A percentile compares a stretch with the other conserved stretches of the same genome.
These are phyloP conservation scores for Dothiorella sarmentorum DNA, from an alignment of 2,329 filamentous ascomycete species.

Conservation along the genomic window DNA sequence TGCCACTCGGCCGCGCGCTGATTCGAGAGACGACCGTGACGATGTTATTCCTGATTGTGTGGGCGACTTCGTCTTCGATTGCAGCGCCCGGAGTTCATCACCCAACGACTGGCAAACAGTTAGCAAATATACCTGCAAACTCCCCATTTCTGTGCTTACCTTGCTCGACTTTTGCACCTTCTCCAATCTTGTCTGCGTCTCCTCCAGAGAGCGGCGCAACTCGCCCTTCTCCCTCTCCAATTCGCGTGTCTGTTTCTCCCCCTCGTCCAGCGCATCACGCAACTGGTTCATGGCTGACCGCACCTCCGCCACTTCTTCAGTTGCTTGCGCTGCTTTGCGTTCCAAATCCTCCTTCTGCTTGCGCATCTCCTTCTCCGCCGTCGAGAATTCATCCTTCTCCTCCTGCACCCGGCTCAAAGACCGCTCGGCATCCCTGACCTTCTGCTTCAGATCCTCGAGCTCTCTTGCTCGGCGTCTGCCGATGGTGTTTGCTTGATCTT, in stretches of 20 bases:
- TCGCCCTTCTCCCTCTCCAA: constrained; percentile 78
- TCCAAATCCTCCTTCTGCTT: constrained; percentile 74
- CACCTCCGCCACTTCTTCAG: constrained; percentile 71
- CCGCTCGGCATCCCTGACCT: constrained; percentile 76
- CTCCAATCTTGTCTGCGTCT: constrained; percentile 72
- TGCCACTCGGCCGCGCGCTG: constrained; percentile 41
- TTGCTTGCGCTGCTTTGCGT: constrained; percentile 62
- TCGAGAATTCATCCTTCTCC: constrained; percentile 75
- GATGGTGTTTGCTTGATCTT: constrained; percentile 81
- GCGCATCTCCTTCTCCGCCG: constrained; percentile 70
- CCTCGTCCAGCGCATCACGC: constrained; percentile 77
- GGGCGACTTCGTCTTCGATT: constrained; percentile 35
- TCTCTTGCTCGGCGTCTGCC: constrained; percentile 76
- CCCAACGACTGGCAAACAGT: constrained; percentile 45
- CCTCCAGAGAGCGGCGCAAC: constrained; percentile 71
- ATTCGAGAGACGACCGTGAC: constrained; percentile 58
- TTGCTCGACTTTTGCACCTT: constrained; percentile 69
- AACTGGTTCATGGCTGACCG: constrained; percentile 73
- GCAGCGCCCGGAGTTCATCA: constrained; percentile 54
- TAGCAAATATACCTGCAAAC: constrained; percentile 18
- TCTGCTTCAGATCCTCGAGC: constrained; percentile 77
- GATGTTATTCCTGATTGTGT: constrained; percentile 49
- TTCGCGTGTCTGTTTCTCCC: constrained; percentile 79
- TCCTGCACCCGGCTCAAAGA: constrained; percentile 66
- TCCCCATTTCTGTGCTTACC: constrained; percentile 26